These are phyloP conservation scores for Claviceps sp. DNA, from an alignment of 2,329 filamentous ascomycete species.

Conservation along the genomic window DNA sequence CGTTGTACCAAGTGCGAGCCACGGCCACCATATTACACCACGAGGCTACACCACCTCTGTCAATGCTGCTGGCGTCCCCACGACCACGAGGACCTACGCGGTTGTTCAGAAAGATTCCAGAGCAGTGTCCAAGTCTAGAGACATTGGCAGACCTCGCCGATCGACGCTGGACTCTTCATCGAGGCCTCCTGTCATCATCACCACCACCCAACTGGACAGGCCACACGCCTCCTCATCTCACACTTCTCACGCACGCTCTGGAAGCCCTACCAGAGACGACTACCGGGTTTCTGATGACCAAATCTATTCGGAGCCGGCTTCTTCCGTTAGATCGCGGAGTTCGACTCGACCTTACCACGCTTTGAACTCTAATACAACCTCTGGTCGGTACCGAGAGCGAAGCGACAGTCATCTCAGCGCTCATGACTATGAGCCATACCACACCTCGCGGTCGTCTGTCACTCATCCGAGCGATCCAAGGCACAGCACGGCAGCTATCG, in stretches of 20 bases:
- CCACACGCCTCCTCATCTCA: constrained; percentile 27
- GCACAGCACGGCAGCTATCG: constrained; percentile 29
- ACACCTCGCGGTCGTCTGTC: constrained; percentile 31
- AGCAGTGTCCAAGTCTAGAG: constrained; percentile 34
- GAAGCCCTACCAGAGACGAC: constrained; percentile 38
- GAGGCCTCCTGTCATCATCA: constrained; percentile 44
- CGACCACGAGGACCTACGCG: constrained; percentile 43
- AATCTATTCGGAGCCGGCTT: constrained; percentile 45
- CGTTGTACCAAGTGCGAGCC: constrained; percentile 31
- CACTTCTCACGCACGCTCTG: constrained; percentile 19
- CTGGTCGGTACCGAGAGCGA: constrained; percentile 34
- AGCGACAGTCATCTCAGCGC: constrained; percentile 28
- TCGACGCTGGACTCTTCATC: constrained; percentile 36
- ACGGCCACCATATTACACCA: constrained; percentile 21
- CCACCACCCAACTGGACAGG: constrained; percentile 33
- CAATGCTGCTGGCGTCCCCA: constrained; percentile 22
- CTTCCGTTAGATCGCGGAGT: constrained; percentile 39
- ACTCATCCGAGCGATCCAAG: constrained; percentile 31
- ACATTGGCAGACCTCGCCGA: constrained; percentile 34
- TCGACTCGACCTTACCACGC: constrained; percentile 34
- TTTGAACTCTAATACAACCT: constrained; percentile 38
- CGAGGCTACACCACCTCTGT: constrained; percentile 21
- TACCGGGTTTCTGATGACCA: constrained; percentile 37
- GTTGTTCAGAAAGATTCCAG: constrained; percentile 36
- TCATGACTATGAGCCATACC: constrained; percentile 31